Conservation (phyloP, 2,329 filamentous ascomycete species). For the Exserohilum rostratum region DNA sequence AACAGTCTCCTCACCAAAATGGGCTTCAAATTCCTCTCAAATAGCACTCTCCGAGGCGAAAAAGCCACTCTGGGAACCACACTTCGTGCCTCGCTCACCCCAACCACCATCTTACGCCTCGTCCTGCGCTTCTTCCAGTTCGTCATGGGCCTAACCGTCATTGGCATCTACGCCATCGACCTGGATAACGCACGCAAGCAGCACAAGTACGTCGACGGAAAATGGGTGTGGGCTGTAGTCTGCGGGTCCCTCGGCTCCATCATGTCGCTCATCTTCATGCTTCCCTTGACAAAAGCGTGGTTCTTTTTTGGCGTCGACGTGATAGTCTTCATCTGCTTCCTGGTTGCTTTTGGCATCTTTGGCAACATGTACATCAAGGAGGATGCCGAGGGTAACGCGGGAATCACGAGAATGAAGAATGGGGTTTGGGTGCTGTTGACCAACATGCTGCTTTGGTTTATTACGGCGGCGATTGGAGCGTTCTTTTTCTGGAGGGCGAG, state of each 20-base stretch:
- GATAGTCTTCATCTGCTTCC: constrained; percentile 76
- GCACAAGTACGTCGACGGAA: constrained; percentile 45
- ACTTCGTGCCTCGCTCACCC: constrained; percentile 27
- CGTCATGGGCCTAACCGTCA: constrained; percentile 75
- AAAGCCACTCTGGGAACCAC: constrained; percentile 33
- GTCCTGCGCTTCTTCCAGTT: constrained; percentile 77
- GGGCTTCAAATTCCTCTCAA: constrained; percentile 39
- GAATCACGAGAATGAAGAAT: constrained; percentile 78
- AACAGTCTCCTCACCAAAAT: constrained; percentile 15
- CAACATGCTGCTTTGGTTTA: constrained; percentile 77
- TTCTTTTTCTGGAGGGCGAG: constrained; percentile 61
- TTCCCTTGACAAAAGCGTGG: constrained; percentile 61
- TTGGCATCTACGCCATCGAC: constrained; percentile 67
- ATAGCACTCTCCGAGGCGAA: constrained; percentile 38
- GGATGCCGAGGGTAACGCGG: constrained; percentile 66
- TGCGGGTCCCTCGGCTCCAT: constrained; percentile 33
- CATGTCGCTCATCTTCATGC: constrained; percentile 62
- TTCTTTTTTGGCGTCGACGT: constrained; percentile 71
- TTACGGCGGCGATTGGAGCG: constrained; percentile 62
- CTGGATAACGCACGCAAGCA: constrained; percentile 52
- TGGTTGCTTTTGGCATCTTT: constrained; percentile 82
- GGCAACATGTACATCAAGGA: constrained; percentile 78
- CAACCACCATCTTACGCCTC: constrained; percentile 54
- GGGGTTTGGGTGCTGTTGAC: constrained; percentile 83
- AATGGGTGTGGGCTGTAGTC: constrained; percentile 63